A percentile compares a stretch with the other conserved stretches of the same genome.
Evolutionary conservation across 768 basidiomycete genomes (phyloP).

Genomic region (Asterophora lycoperdoides): DNA sequence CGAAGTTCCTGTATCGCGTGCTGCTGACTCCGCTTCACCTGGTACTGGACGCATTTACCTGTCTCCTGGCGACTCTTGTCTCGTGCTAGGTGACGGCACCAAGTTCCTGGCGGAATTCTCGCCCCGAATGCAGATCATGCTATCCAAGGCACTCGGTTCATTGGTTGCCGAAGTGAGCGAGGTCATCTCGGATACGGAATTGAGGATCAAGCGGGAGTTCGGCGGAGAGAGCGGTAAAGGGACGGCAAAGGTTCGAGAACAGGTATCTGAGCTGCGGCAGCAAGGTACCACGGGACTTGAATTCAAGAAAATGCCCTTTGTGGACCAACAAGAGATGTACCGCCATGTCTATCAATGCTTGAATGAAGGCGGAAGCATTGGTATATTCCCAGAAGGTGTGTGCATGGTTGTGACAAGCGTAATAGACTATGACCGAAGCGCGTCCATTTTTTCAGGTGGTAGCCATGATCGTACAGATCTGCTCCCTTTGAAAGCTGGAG

Average conservation of each 20-base stretch:
- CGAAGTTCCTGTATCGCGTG: conserved; percentile 88
- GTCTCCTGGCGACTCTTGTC: conserved; percentile 70
- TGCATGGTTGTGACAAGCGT: not conserved
- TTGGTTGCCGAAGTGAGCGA: conserved; percentile 80
- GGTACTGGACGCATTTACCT: conserved; percentile 72
- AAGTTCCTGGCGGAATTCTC: conserved; percentile 68
- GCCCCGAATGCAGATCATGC: conserved; percentile 80
- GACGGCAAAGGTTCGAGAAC: conserved; percentile 63
- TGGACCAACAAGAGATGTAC: conserved; percentile 96
- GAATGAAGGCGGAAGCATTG: conserved; percentile 84
- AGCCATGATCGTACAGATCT: conserved; percentile 97
- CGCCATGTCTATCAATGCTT: conserved; percentile 85
- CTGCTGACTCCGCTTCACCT: conserved; percentile 76
- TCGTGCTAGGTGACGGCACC: conserved; percentile 82
- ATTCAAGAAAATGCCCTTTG: conserved; percentile 81
- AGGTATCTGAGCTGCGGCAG: conserved; percentile 52
- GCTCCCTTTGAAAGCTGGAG: conserved; percentile 94
- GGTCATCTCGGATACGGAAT: conserved; percentile 82
- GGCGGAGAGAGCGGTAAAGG: conserved; percentile 75
- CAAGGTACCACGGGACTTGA: conserved; percentile 60
- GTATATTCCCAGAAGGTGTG: conserved; percentile 96
- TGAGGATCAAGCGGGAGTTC: conserved; percentile 85
- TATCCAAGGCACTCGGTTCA: conserved; percentile 77
- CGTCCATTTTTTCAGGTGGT: conserved; percentile 59
- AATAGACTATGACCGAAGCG: not conserved